Evolutionary conservation across 306 rosid genomes (phyloP), one percentile per base, ranked within the genome.

Genomic region (Prunus mongolica): DNA sequence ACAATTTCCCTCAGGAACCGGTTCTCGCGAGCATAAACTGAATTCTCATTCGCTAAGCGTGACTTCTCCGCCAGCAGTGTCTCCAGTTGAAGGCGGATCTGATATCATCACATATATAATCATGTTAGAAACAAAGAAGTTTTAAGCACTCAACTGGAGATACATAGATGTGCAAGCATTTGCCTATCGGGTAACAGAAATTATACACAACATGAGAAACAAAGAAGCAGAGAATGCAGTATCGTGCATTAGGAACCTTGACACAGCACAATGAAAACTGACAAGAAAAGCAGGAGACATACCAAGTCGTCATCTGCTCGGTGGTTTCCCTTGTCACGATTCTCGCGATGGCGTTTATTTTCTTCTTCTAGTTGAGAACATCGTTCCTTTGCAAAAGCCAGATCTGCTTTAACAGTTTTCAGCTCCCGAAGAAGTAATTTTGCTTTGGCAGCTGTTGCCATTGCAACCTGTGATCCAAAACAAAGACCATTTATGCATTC

Each of bases 391-490:
- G 99, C 93, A 81, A 96, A 96, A 66, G 93, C 89, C 71, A 96
- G 74, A 78, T 96, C 98, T 20, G 99, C 98, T 83, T 92, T 92
- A 27, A 89, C 87, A 1, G 99, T 92, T 89, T 96, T 96, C 85
- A 91, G 93, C 87, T 92, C 99, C 22, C 98, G 93, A 71, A 92
- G 91, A 67, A 96, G 91, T 78, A 92, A 57, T 83, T 96, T 96
- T 71, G 99, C 99, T 83, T 96, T 96, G 72, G 98, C 98, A 79
- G 99, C 97, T 27, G 99, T 92, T 50, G 99, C 99, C 99, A 96
- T 84, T 27, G 98, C 98, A 80, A 96, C 98, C 99, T 96, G 88
- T 30, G 77, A 66, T 34, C 60, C 41, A 56, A 51, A 46, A 72
- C 63, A 78, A 75, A 72, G 34, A 62, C 65, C 79, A 80, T 73